Percentiles rank a stretch among this genome's conserved stretches.
These are phyloP conservation scores for Russula earlei DNA, from an alignment of 768 basidiomycete species.

Conservation along the genomic window DNA sequence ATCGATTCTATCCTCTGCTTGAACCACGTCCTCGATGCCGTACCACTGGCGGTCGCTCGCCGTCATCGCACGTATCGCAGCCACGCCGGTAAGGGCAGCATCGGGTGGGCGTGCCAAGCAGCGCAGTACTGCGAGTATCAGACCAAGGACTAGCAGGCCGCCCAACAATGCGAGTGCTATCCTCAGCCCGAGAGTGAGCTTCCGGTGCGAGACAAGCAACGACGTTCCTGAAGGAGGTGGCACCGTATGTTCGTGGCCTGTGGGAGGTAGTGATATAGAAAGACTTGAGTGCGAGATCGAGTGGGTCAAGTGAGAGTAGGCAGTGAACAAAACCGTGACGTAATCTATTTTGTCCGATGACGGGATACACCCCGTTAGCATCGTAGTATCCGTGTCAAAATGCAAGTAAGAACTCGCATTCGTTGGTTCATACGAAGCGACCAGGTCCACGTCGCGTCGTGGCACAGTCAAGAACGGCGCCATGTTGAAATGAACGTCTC, in stretches of 20 bases:
- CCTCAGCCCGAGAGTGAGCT: conserved; percentile 47
- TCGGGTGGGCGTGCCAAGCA: conserved; percentile 51
- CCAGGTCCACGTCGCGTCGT: conserved; percentile 40
- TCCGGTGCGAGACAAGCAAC: conserved; percentile 36
- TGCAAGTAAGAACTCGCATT: conserved; percentile 40
- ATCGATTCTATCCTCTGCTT: conserved; percentile 5
- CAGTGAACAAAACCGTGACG: conserved; percentile 51
- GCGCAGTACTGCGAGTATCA: conserved; percentile 46
- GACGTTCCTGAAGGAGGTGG: conserved; percentile 27
- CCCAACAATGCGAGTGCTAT: conserved; percentile 57
- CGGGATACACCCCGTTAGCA: conserved; percentile 49
- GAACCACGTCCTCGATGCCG: conserved; percentile 35
- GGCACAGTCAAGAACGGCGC: conserved; percentile 41
- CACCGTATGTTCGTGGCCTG: conserved; percentile 33
- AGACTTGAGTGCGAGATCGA: conserved; percentile 62
- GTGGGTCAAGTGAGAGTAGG: conserved; percentile 55
- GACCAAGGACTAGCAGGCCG: conserved; percentile 44
- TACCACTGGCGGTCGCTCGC: conserved; percentile 66
- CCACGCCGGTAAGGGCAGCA: conserved; percentile 49
- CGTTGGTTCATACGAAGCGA: conserved; percentile 45
- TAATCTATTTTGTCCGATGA: conserved; percentile 13
- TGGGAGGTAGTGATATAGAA: conserved; percentile 37
- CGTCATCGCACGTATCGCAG: conserved; percentile 47
- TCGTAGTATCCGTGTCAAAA: conserved; percentile 38
- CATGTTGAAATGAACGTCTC: conserved; percentile 45